Base-by-base conservation (phyloP, 1,139 yeast species). In the Kluyveromyces sp. region DNA sequence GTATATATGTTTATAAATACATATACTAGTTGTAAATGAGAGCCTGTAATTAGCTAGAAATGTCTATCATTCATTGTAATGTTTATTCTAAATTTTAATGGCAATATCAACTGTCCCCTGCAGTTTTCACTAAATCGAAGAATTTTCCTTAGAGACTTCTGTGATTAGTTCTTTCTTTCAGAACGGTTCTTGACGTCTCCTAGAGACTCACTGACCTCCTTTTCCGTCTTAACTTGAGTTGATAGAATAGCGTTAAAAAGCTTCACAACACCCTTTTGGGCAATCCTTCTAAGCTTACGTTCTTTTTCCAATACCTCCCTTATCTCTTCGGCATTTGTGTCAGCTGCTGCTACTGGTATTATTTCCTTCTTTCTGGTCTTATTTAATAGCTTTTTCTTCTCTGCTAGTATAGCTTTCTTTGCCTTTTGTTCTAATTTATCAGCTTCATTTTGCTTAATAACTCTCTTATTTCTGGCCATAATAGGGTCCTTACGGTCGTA, bases 221-320 rank as follows among this genome's bases (percentile, higher is more conserved):
- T 59, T 25, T 68, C 66, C 2, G 90, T 79, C 54, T 72, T 75
- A 27, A 79, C 73, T 66, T 94, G 98, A 0, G 96, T 84, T 37
- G 87, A 77, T 59, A 89, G 74, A 32, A 92, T 83, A 2, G 97
- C 97, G 64, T 92, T 92, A 67, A 92, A 89, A 51, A 92, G 73
- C 59, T 84, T 80, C 25, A 92, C 95, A 21, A 89, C 97, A 70
- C 98, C 99, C 58, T 83, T 77, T 67, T 92, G 97, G 0, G 97
- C 97, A 33, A 81, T 75, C 62, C 89, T 90, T 64, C 85, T 83
- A 59, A 88, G 69, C 54, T 70, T 72, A 53, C 78, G 77, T 62
- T 92, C 99, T 46, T 75, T 75, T 48, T 83, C 92, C 36, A 90
- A 63, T 3, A 76, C 65, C 39, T 71, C 72, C 58, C 89, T 76